Percentiles rank a stretch among this genome's conserved stretches.
Evolutionary conservation across 73 alveolate genomes (phyloP).

Genomic region (Paramecium tetraurelia): DNA sequence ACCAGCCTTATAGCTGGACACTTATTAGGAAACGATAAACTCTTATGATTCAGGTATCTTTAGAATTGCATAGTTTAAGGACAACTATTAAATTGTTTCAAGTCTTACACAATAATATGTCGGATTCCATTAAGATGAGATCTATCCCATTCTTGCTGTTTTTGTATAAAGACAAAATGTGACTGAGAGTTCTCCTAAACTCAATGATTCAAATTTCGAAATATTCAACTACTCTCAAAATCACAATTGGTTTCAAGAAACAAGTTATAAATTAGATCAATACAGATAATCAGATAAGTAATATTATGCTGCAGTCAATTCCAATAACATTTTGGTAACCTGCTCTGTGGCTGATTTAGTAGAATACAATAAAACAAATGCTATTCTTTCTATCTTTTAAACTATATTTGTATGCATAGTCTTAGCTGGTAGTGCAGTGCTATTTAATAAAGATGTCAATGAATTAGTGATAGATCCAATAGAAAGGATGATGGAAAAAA

Average conservation of each 20-base stretch:
- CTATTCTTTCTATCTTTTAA: slow-evolving; percentile 71
- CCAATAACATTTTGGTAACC: background rate
- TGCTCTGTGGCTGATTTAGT: slow-evolving; percentile 66
- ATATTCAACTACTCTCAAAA: background rate
- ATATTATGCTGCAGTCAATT: background rate
- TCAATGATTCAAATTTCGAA: background rate
- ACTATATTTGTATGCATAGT: slow-evolving; percentile 73
- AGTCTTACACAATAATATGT: background rate
- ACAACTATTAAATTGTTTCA: background rate
- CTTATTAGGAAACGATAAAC: slow-evolving; percentile 65
- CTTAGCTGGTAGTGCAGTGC: slow-evolving; percentile 66
- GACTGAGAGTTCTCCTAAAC: background rate
- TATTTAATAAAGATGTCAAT: slow-evolving; percentile 77
- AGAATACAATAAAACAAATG: slow-evolving; percentile 59
- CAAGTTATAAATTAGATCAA: background rate
- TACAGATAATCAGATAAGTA: background rate
- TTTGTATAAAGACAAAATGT: background rate
- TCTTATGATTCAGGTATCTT: slow-evolving; percentile 55
- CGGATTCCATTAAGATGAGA: background rate
- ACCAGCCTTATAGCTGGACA: slow-evolving; percentile 65
- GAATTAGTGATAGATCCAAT: slow-evolving; percentile 80
- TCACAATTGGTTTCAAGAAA: background rate
- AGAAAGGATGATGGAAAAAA: slow-evolving; percentile 80
- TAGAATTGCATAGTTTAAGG: slow-evolving; percentile 4
- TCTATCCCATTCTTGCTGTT: background rate